These are phyloP conservation scores for Pleurotus salmoneostramineus DNA, from an alignment of 768 basidiomycete species.

Conservation along the genomic window DNA sequence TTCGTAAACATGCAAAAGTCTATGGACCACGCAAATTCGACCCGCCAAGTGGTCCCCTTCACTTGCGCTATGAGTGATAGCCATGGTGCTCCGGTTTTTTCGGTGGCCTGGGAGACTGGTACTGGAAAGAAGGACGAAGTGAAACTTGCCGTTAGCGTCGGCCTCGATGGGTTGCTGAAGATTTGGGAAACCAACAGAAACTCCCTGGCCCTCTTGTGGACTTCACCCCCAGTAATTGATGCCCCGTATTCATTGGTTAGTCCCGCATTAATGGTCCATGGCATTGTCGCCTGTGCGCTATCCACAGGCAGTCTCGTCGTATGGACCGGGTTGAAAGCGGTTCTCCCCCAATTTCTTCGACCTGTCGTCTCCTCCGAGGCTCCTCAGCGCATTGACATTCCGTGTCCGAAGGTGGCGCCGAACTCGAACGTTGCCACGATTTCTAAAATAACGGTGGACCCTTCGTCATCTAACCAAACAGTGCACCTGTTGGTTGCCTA, in stretches of 20 bases:
- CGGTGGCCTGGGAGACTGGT: constrained; percentile 48
- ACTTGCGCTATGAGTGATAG: constrained; percentile 48
- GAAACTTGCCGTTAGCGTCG: constrained; percentile 44
- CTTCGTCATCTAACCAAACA: background rate
- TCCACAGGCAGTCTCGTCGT: constrained; percentile 55
- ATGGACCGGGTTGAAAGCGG: constrained; percentile 41
- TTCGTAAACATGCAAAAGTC: constrained; percentile 53
- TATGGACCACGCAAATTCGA: constrained; percentile 43
- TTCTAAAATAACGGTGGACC: background rate
- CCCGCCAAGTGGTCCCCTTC: constrained; percentile 25
- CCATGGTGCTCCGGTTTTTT: constrained; percentile 58
- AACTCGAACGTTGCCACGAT: background rate
- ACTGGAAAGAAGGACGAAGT: constrained; percentile 13
- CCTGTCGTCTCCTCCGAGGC: constrained; percentile 19
- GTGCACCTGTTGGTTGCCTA: constrained; percentile 47
- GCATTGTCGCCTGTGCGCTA: constrained; percentile 53
- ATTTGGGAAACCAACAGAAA: constrained; percentile 59
- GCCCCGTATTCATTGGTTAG: background rate
- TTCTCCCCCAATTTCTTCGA: constrained; percentile 14
- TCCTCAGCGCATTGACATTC: constrained; percentile 21
- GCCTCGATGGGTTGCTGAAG: constrained; percentile 65
- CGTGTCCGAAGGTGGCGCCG: constrained; percentile 24
- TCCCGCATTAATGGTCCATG: constrained; percentile 21
- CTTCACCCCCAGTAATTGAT: constrained; percentile 30
- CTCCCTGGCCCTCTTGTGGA: constrained; percentile 55